These are phyloP conservation scores for Pichia thaimueangensis DNA, from an alignment of 805 yeast genomes.

Conservation along the genomic window DNA sequence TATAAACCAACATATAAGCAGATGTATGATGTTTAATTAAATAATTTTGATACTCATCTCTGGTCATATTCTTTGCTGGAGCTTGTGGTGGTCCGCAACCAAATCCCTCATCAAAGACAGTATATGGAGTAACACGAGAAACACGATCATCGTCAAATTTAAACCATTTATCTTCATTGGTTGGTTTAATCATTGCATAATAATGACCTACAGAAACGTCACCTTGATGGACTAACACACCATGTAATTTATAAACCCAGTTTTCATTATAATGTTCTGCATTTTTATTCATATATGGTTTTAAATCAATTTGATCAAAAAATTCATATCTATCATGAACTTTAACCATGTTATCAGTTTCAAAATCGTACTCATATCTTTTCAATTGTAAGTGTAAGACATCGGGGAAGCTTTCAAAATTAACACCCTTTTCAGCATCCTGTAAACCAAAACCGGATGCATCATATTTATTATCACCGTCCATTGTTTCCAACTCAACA, in stretches of 20 bases:
- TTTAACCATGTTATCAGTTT: constrained; percentile 80
- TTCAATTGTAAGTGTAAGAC: constrained; percentile 90
- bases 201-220: constrained; percentile 95
- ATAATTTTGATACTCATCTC: constrained; percentile 58
- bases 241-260: constrained; percentile 80
- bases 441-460: constrained; percentile 88
- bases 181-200: constrained; percentile 88
- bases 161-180: constrained; percentile 59
- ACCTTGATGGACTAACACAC: constrained; percentile 94
- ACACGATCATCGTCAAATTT: constrained; percentile 94
- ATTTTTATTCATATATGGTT: constrained; percentile 67
- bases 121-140: constrained; percentile 74
- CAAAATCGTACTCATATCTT: constrained; percentile 90
- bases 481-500: constrained; percentile 79
- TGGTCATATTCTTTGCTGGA: constrained; percentile 44
- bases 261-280: constrained; percentile 42
- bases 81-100: constrained; percentile 65
- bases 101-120: constrained; percentile 87
- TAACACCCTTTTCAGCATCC: constrained; percentile 95
- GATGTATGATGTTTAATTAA: constrained; percentile 77
- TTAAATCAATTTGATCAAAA: constrained; percentile 74
- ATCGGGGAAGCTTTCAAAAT: constrained; percentile 84
- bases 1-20: constrained; percentile 95
- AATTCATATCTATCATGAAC: constrained; percentile 89
- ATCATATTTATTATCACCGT: constrained; percentile 93